These are phyloP conservation scores for Alternaria arbusti DNA, from an alignment of 2,329 filamentous ascomycete genomes.

Conservation along the genomic window DNA sequence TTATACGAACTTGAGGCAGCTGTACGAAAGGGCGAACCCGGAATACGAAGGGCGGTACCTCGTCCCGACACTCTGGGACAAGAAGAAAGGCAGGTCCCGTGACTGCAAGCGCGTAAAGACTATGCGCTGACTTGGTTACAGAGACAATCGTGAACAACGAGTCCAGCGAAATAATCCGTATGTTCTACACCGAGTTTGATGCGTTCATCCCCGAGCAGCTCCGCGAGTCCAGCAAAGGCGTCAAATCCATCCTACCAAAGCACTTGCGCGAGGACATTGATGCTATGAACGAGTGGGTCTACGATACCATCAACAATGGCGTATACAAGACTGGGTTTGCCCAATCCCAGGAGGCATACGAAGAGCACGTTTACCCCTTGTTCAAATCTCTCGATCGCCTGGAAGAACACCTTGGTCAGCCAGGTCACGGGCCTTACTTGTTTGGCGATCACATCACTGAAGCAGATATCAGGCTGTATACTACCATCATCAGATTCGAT, in stretches of 20 bases:
- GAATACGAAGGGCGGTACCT: slow-evolving; percentile 65
- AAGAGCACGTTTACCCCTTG: slow-evolving; percentile 71
- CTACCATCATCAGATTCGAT: slow-evolving; percentile 53
- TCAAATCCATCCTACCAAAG: slow-evolving; percentile 72
- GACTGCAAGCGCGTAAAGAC: not conserved
- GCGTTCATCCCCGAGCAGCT: slow-evolving; percentile 51
- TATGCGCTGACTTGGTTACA: slow-evolving; percentile 12
- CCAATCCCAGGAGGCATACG: slow-evolving; percentile 82
- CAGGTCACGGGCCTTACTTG: slow-evolving; percentile 66
- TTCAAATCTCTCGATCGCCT: slow-evolving; percentile 78
- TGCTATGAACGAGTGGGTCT: slow-evolving; percentile 69
- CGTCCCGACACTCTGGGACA: slow-evolving; percentile 78
- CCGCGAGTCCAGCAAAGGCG: slow-evolving; percentile 58
- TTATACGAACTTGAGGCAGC: slow-evolving; percentile 56
- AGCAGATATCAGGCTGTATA: slow-evolving; percentile 75
- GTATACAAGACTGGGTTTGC: slow-evolving; percentile 75
- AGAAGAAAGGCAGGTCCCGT: slow-evolving; percentile 52
- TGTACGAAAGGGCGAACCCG: slow-evolving; percentile 74
- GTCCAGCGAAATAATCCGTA: slow-evolving; percentile 44
- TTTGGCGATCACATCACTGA: slow-evolving; percentile 80
- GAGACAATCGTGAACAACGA: slow-evolving; percentile 43
- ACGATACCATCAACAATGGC: slow-evolving; percentile 64
- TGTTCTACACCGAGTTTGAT: slow-evolving; percentile 42
- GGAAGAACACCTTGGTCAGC: slow-evolving; percentile 70
- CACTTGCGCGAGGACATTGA: slow-evolving; percentile 72